phyloP scores from a whole-genome alignment of 805 yeast genomes.

The Spathaspora girioi region DNA sequence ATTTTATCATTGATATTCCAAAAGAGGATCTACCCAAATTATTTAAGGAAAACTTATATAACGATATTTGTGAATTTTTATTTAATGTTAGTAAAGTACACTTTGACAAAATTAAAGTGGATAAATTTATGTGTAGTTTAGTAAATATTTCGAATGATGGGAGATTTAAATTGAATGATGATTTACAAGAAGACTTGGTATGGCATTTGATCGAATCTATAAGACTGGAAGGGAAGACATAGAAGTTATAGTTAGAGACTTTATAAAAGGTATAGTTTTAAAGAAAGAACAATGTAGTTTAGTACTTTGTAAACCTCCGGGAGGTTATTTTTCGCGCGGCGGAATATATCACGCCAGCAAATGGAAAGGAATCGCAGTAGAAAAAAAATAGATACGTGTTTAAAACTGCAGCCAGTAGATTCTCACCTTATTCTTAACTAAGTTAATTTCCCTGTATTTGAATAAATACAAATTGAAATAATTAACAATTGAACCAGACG shows the following conservation, averaged over 20 bases:
- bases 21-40: slow-evolving; percentile 12
- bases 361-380: neutral
- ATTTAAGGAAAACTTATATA: slow-evolving; percentile 8
- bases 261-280: no score
- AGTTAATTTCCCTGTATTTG: neutral
- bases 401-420: neutral
- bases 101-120: slow-evolving; percentile 17
- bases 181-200: neutral
- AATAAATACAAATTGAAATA: neutral
- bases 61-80: slow-evolving; percentile 17
- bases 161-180: slow-evolving; percentile 13
- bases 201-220: slow-evolving; percentile 10
- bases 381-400: neutral
- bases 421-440: no score
- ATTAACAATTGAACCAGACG: no score
- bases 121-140: slow-evolving; percentile 15
- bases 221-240: neutral
- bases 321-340: no score
- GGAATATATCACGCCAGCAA: neutral
- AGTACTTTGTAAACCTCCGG: no score
- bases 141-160: slow-evolving; percentile 21
- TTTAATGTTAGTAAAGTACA: slow-evolving; percentile 16
- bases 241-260: no score
- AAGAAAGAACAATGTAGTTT: no score
- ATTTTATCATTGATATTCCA: slow-evolving; percentile 21